Evolutionary conservation across 164 flowering plant species (phyloP).

Genomic region (Stephania japonica): DNA sequence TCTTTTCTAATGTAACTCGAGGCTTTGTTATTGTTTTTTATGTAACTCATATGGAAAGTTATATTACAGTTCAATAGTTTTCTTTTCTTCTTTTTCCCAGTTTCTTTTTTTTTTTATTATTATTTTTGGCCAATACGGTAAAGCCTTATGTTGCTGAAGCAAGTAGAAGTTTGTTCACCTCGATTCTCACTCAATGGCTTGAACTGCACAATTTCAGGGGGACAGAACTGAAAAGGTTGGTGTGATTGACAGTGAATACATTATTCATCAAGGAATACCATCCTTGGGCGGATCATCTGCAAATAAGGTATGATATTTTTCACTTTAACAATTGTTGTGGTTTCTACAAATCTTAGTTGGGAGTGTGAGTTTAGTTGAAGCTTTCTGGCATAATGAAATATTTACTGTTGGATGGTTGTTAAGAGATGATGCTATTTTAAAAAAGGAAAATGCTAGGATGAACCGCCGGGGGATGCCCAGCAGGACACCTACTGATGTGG

Average conservation of each 20-base stretch:
- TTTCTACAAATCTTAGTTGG: neutral
- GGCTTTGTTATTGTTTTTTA: too few relatives aligned
- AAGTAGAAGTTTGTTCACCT: neutral
- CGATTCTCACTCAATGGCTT: neutral
- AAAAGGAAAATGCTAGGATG: too few relatives aligned
- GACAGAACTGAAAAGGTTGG: conserved; percentile 64
- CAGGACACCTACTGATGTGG: too few relatives aligned
- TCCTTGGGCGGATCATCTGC: conserved; percentile 42
- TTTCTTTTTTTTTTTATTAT: too few relatives aligned
- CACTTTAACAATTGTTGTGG: neutral
- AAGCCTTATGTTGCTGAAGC: neutral
- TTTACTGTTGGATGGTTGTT: neutral
- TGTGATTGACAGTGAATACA: conserved; percentile 67
- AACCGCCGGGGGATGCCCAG: too few relatives aligned
- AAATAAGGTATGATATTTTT: conserved; percentile 12
- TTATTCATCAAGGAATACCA: conserved; percentile 59
- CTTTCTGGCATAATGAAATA: neutral
- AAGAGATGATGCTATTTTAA: neutral
- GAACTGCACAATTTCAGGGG: conserved; percentile 36
- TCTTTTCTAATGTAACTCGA: too few relatives aligned
- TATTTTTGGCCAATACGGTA: too few relatives aligned
- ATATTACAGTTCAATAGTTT: too few relatives aligned
- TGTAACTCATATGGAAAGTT: too few relatives aligned
- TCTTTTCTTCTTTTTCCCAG: too few relatives aligned
- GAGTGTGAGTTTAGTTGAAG: neutral